Evolutionary conservation across 441 rosid species (phyloP), one percentile per base, ranked within the genome.

Genomic region (Metrosideros polymorpha): DNA sequence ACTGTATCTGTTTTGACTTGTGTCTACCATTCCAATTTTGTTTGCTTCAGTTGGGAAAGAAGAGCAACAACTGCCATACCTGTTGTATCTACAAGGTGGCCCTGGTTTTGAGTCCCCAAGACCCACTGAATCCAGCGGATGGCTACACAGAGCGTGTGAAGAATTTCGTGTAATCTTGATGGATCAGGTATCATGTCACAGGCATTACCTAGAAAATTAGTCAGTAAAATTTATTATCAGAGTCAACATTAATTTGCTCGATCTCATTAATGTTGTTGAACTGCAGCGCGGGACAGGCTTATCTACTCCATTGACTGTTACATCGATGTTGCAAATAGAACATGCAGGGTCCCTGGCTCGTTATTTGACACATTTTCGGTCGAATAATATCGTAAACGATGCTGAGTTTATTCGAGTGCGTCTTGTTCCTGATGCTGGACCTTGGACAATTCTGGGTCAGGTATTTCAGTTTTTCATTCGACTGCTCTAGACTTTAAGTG

Each of bases 221-320:
- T 84, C 57, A 75, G 19, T 87, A 49, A 55, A 59, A 82, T 79
- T 75, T 42, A 51, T 42, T 59, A 13, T 32, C 3, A 4, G 7
- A 18, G 13, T 63, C 79, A 71, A 71, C 22, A 39, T 71, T 39
- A 10, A n/a, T 14, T 10, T 12, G 49, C 79, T 71, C 25, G 12
- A 71, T 71, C 79, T 71, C 47, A 22, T 12, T 24, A 6, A 4
- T 83, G 84, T 83, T 6, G n/a, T 84, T 85, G 86, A 85, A 75
- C 54, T 93, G 92, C 96, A 97, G 99, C 92, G 98, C 91, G 99
- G 99, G 93, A 97, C 99, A 52, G 99, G 99, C 56, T 92, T 94
- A 54, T 97, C 99, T 82, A 94, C 97, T 86, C 93, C 98, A 87
- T 91, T 95, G 92, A 92, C 98, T 13, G 85, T 93, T 82, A 96